Evolutionary conservation across 179 eudicot genomes (phyloP).

Genomic region (Sideroxylon spinosum): DNA sequence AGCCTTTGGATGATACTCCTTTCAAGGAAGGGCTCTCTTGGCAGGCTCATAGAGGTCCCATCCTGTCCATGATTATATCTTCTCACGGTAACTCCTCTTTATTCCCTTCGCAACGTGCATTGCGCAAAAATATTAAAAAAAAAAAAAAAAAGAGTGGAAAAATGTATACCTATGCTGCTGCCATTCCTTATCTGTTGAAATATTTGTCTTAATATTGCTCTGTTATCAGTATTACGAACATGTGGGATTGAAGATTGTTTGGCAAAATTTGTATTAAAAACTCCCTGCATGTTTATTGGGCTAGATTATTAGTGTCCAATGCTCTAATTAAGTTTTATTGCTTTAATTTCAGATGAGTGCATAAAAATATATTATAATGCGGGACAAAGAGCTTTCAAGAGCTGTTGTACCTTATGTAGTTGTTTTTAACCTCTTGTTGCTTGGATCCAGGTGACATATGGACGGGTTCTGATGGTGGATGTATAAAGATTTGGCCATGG

Average conservation of each 20-base stretch:
- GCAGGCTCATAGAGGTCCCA: constrained; percentile 85
- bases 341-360: neutral
- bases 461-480: constrained; percentile 89
- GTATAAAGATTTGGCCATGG: constrained; percentile 88
- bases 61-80: constrained; percentile 62
- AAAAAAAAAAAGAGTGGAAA: too few relatives aligned
- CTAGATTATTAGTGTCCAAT: neutral
- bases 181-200: neutral
- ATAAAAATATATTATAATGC: neutral
- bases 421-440: neutral
- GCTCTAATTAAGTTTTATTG: neutral
- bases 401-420: neutral
- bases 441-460: constrained; percentile 76
- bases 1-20: constrained; percentile 31
- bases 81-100: constrained; percentile 55
- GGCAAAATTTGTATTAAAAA: neutral
- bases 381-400: neutral
- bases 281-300: constrained; percentile 1
- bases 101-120: too few relatives aligned
- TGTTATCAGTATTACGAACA: neutral
- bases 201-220: too few relatives aligned
- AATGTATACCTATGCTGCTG: neutral
- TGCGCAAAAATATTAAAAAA: too few relatives aligned
- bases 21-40: constrained; percentile 79
- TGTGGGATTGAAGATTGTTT: neutral